Evolutionary conservation across 2,329 filamentous ascomycete species (phyloP).

Genomic region (Trichoderma brevicompactum): DNA sequence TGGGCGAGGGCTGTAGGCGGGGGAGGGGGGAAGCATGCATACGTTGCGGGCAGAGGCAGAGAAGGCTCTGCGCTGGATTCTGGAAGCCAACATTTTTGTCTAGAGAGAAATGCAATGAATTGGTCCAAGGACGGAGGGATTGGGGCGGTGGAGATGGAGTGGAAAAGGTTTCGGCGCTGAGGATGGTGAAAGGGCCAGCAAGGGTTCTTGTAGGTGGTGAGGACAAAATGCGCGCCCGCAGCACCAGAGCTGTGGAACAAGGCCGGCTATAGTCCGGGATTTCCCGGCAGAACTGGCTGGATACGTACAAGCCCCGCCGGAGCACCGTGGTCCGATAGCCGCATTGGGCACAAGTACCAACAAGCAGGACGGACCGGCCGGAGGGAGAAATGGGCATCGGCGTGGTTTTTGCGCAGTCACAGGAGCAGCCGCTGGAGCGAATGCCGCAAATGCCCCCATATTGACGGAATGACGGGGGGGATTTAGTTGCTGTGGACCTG

Average conservation of each 20-base stretch:
- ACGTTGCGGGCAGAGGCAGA: constrained; percentile 79
- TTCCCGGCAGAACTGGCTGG: constrained; percentile 27
- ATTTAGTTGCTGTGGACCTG: not conserved
- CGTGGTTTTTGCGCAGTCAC: not conserved
- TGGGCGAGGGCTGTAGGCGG: not conserved
- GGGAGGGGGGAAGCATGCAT: constrained; percentile 43
- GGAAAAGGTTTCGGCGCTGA: constrained; percentile 24
- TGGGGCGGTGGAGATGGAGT: constrained; percentile 24
- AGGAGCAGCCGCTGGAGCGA: not conserved
- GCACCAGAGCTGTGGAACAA: constrained; percentile 10
- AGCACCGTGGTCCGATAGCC: not conserved
- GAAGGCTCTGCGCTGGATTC: constrained; percentile 77
- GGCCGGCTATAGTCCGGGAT: constrained; percentile 35
- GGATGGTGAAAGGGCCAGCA: constrained; percentile 3
- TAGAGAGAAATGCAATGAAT: constrained; percentile 29
- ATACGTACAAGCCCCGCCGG: not conserved
- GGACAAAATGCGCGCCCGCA: constrained; percentile 22
- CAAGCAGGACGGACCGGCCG: constrained; percentile 8
- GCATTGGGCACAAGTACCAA: not conserved
- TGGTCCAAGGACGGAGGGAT: constrained; percentile 25
- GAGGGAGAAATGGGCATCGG: constrained; percentile 9
- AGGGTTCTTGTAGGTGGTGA: constrained; percentile 18
- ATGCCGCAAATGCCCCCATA: not conserved
- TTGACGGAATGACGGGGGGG: not conserved
- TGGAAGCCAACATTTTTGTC: constrained; percentile 71